phyloP scores from a whole-genome alignment of 257 asterid species.

The Cruciata laevipes region DNA sequence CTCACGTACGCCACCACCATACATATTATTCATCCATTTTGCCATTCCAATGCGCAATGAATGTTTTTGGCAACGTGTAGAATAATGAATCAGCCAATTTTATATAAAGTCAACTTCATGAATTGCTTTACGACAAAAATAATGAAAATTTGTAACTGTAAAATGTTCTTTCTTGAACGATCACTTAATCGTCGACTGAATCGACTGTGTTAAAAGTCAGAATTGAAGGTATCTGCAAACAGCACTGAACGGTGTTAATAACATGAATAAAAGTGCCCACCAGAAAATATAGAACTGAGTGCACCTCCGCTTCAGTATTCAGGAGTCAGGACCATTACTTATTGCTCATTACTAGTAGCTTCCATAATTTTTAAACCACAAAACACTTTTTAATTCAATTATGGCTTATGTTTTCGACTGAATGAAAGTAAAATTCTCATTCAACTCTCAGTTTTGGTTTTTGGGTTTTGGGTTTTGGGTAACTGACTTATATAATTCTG shows the following conservation, averaged over 20 bases:
- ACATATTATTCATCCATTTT: not conserved
- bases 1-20: constrained; percentile 1
- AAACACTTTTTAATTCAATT: no score
- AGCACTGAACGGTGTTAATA: not conserved
- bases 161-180: no score
- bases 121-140: not conserved
- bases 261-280: not conserved
- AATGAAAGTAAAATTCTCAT: no score
- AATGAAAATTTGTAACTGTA: no score
- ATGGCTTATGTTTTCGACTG: no score
- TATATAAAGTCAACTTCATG: not conserved
- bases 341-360: not conserved
- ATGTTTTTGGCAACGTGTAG: not conserved
- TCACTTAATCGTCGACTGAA: no score
- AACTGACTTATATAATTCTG: no score
- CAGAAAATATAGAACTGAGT: not conserved
- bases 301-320: not conserved
- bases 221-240: not conserved
- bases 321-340: not conserved
- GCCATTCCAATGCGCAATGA: not conserved
- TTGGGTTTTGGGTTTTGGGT: no score
- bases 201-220: not conserved
- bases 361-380: no score
- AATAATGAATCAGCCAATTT: not conserved
- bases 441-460: no score